A percentile compares a stretch with the other conserved stretches of the same genome.
These are phyloP conservation scores for Fragaria vesca DNA, from an alignment of 306 rosid genomes.

Conservation along the genomic window DNA sequence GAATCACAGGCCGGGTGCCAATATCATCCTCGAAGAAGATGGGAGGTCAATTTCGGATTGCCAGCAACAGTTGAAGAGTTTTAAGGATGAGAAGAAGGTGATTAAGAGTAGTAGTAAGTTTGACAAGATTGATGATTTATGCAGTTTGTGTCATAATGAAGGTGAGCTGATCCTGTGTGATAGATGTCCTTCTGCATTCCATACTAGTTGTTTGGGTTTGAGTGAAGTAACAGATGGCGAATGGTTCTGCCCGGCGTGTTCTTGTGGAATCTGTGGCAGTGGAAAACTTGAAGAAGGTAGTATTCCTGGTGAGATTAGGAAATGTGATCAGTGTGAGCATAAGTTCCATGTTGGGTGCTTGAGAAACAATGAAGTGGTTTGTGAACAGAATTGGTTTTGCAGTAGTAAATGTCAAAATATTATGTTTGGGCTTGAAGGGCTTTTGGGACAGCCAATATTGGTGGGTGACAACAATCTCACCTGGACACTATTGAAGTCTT, in stretches of 20 bases:
- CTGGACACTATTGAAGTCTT: constrained; percentile 49
- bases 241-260: constrained; percentile 70
- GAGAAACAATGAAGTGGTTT: neutral
- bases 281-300: constrained; percentile 11
- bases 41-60: constrained; percentile 57
- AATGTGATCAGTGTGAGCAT: constrained; percentile 55
- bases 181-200: constrained; percentile 60
- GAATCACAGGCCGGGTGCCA: constrained; percentile 54
- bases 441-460: constrained; percentile 38
- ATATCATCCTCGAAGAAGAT: constrained; percentile 47
- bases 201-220: constrained; percentile 42
- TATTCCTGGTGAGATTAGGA: constrained; percentile 11
- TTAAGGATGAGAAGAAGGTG: too few species aligned
- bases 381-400: constrained; percentile 45
- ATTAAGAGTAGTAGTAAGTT: neutral
- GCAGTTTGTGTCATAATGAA: constrained; percentile 5
- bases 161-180: constrained; percentile 56
- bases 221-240: constrained; percentile 38
- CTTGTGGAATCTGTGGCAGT: constrained; percentile 46
- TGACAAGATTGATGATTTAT: neutral
- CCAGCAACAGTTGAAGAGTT: constrained; percentile 24
- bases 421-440: constrained; percentile 29
- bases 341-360: constrained; percentile 51
- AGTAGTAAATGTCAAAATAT: constrained; percentile 37
- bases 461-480: constrained; percentile 37